Percentiles rank a stretch among this genome's conserved stretches.
Conservation (phyloP, 768 basidiomycete species). For the Hericium coralloides region DNA sequence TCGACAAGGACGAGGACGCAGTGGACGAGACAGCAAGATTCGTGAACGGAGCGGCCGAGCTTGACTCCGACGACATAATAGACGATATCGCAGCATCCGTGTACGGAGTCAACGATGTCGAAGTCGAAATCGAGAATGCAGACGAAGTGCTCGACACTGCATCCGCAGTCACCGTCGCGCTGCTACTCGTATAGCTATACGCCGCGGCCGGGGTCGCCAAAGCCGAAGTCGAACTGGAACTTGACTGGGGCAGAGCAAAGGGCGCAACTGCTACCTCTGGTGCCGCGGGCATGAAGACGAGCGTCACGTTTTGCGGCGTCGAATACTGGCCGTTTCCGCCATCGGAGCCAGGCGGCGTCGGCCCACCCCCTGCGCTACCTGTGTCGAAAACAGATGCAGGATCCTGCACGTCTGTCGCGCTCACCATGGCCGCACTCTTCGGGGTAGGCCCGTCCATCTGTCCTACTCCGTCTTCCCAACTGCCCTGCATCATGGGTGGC, state of each 20-base stretch:
- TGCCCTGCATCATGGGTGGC: not conserved
- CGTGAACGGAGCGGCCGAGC: too few relatives aligned
- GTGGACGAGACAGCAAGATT: not conserved
- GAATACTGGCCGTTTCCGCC: slow-evolving; percentile 9
- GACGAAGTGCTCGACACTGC: not conserved
- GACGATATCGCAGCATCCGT: too few relatives aligned
- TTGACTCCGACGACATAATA: too few relatives aligned
- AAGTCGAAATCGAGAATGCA: too few relatives aligned
- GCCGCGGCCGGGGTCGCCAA: too few relatives aligned
- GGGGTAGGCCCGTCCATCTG: slow-evolving; percentile 6
- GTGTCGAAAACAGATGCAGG: not conserved
- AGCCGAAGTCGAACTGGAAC: not conserved
- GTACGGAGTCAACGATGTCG: too few relatives aligned
- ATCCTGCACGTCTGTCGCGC: slow-evolving; percentile 5
- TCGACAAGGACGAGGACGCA: not conserved
- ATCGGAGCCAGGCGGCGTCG: slow-evolving; percentile 7
- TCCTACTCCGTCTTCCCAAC: not conserved
- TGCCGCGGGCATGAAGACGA: slow-evolving; percentile 40
- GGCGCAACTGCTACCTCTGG: slow-evolving; percentile 20
- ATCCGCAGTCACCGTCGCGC: not conserved
- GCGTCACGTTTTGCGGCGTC: slow-evolving; percentile 35
- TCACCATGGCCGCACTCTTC: slow-evolving; percentile 3
- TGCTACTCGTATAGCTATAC: too few relatives aligned
- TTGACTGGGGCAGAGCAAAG: not conserved
- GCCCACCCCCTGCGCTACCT: not conserved